Percentiles rank a stretch among this genome's conserved stretches.
Evolutionary conservation across 2,329 filamentous ascomycete genomes (phyloP).

Genomic region (Fusarium redolens): DNA sequence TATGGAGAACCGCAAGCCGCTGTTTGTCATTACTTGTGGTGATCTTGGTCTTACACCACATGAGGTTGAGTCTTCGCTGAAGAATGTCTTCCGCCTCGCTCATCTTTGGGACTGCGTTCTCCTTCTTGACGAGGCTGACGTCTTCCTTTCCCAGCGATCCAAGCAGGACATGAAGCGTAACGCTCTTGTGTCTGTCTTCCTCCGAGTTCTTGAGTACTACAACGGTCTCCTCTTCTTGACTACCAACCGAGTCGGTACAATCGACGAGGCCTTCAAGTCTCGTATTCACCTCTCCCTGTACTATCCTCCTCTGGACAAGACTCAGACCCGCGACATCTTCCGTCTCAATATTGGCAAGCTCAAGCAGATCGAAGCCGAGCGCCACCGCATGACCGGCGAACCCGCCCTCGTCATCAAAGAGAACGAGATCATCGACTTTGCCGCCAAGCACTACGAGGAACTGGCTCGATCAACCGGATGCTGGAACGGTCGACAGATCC

Average conservation of each 20-base stretch:
- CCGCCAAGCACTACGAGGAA: constrained; percentile 49
- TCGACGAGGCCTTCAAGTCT: constrained; percentile 63
- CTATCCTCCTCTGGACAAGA: constrained; percentile 54
- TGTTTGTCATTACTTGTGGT: constrained; percentile 63
- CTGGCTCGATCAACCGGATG: constrained; percentile 43
- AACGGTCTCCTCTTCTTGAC: constrained; percentile 61
- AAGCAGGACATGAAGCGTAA: constrained; percentile 50
- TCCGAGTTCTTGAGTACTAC: constrained; percentile 61
- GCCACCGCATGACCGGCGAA: constrained; percentile 51
- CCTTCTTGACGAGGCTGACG: constrained; percentile 53
- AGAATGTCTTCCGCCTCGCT: constrained; percentile 57
- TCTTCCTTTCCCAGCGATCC: constrained; percentile 49
- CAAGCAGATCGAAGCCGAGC: constrained; percentile 51
- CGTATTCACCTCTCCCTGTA: constrained; percentile 59
- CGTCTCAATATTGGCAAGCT: constrained; percentile 54
- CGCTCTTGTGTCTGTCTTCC: constrained; percentile 57
- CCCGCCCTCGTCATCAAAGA: constrained; percentile 50
- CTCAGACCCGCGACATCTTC: constrained; percentile 56
- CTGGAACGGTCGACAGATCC: constrained; percentile 55
- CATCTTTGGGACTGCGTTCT: constrained; percentile 54
- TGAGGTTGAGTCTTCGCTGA: constrained; percentile 55
- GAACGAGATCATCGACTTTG: constrained; percentile 52
- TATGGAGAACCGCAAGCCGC: constrained; percentile 55
- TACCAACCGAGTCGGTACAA: constrained; percentile 60
- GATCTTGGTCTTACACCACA: constrained; percentile 57